Evolutionary conservation across 2,329 filamentous ascomycete genomes (phyloP), one percentile per base, ranked within the genome.

Genomic region (Hortaea werneckii): DNA sequence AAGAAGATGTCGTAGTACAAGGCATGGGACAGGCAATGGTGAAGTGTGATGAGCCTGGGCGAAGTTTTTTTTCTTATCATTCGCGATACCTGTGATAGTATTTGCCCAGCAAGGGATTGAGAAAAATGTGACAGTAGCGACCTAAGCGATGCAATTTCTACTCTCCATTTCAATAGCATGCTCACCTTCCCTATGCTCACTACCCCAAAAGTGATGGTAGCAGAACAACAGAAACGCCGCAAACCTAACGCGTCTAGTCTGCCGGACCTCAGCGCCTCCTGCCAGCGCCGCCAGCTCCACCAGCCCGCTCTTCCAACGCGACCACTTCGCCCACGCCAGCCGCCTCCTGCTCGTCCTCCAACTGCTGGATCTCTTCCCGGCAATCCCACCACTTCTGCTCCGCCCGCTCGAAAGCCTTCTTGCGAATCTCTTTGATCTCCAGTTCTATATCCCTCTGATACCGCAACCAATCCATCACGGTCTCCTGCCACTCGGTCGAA

Each of bases 371-470:
- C 69, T 96, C 90, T 70, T 98, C 92, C 57, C 92, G 78, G 62
- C 84, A 88, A 72, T 95, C 92, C 92, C 92, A 98, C 92, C 92
- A 98, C 65, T 94, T 95, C 69, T 89, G 85, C 67, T 98, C 92
- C 37, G 89, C 89, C 53, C 87, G 76, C 61, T 87, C 83, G 64
- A 95, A 98, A 1, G 88, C 92, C 62, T 80, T 82, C 58, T 89
- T 84, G 65, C 94, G 88, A 58, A 96, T 81, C 70, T 96, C 92
- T 72, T 98, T 98, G 60, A 94, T 72, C 0, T 79, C 74, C 53
- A 87, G 75, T 37, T 79, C 75, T 3, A 78, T 76, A 53, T 80
- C 77, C 30, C 78, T 78, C 64, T 81, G 82, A 70, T 79, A 81
- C 50, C 81, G 78, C 48, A 92, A 69, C 53, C 77, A 82, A 1